These are phyloP conservation scores for Pseudoperonospora humuli DNA, from an alignment of 352 stramenopile genomes.

Conservation along the genomic window DNA sequence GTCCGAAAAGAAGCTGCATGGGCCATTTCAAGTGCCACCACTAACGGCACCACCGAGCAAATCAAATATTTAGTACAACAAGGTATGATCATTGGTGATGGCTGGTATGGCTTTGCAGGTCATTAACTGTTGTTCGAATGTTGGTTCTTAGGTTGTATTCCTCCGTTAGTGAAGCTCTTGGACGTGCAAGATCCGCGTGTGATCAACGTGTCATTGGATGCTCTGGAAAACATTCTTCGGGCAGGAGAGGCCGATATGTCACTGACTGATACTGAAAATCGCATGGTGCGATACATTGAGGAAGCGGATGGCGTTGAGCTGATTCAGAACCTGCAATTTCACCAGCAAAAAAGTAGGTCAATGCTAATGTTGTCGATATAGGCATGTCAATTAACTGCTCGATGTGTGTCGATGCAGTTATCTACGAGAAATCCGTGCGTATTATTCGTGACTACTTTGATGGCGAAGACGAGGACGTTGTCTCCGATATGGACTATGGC, in stretches of 20 bases:
- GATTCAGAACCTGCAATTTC: slow-evolving; percentile 96
- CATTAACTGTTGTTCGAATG: background rate
- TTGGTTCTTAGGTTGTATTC: slow-evolving; percentile 83
- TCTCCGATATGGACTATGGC: slow-evolving; percentile 41
- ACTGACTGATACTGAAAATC: slow-evolving; percentile 80
- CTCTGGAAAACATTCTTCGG: slow-evolving; percentile 91
- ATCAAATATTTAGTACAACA: slow-evolving; percentile 96
- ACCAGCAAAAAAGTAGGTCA: slow-evolving; percentile 91
- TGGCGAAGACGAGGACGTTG: slow-evolving; percentile 93
- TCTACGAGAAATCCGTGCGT: slow-evolving; percentile 91
- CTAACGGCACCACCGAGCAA: slow-evolving; percentile 80
- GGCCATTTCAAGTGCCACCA: slow-evolving; percentile 78
- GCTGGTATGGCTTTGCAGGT: background rate
- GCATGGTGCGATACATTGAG: slow-evolving; percentile 94
- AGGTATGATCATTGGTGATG: slow-evolving; percentile 34
- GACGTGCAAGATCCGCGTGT: slow-evolving; percentile 92
- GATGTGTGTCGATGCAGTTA: slow-evolving; percentile 33
- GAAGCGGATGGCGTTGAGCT: slow-evolving; percentile 94
- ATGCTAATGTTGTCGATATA: background rate
- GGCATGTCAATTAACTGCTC: background rate
- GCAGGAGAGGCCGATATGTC: slow-evolving; percentile 84
- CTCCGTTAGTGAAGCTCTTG: slow-evolving; percentile 92
- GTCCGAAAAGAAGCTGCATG: slow-evolving; percentile 82
- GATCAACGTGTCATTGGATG: slow-evolving; percentile 96
- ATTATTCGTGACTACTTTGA: slow-evolving; percentile 98